Base-by-base conservation (phyloP, 768 basidiomycete genomes). In the Boletellus ananiceps region DNA sequence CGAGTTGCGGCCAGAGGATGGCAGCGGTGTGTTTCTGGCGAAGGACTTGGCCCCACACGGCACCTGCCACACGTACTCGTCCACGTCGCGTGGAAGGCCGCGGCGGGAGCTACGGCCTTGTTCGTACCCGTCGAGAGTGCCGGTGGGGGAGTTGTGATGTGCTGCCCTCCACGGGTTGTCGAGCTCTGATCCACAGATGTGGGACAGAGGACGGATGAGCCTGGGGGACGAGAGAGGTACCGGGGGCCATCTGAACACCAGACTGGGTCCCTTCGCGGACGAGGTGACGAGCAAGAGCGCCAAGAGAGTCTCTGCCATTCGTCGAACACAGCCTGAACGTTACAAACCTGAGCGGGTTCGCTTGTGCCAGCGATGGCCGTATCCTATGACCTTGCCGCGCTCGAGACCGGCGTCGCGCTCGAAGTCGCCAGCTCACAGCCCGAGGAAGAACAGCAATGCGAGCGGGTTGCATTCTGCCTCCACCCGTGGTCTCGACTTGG, bases 401-500 rank as follows among this genome's bases (percentile, higher is more conserved):
- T 73, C 25, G 62, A 65, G 32, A 74, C 77, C 19, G 75, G 74
- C 6, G 65, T 77, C 16, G 59, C 70, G 16, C 64, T 82, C n/a
- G 70, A 80, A 59, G 66, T 72, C 31, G 68, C 70, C 15, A 48
- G 70, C 1, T 62, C 65, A 36, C 55, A 51, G 15, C 72, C 76
- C 7, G 12, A 29, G 11, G 55, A 56, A 18, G 50, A 40, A 15
- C 16, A 41, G 11, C 38, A 19, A 9, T 55, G 52, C 7, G 72
- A 66, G 25, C 82, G 78, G 52, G 63, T 85, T 6, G 88, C 82
- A 0, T 67, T 92, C n/a, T 82, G 82, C 56, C 69, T 87, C 11
- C 89, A 92, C 57, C 90, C 90, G 6, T 92, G 88, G 88, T 83
- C 85, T n/a, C 81, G 88, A 77, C 74, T 91, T 0, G 88, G 89